Evolutionary conservation across 805 yeast species (phyloP), one percentile per base, ranked within the genome.

Genomic region (Kodamaea laetipori): DNA sequence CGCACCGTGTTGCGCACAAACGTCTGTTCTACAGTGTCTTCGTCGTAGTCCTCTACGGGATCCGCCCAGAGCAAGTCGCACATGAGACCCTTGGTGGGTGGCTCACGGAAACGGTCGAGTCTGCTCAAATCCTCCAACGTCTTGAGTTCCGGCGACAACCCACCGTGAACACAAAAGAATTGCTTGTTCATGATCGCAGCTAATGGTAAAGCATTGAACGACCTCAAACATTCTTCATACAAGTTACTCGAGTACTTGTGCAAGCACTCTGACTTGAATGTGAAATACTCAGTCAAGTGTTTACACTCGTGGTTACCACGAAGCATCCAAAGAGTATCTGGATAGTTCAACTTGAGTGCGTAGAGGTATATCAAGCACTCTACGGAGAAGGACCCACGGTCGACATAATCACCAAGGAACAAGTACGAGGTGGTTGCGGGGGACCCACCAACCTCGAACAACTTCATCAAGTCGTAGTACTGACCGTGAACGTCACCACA

Each of bases 401-500:
- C 99, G 15, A 92, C 97, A 60, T 90, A 92, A 65, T 92, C 98
- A 11, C 98, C 97, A 44, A 90, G 66, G 56, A 92, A 90, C 42
- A 90, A 69, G 61, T 88, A 92, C 13, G 86, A 75, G 1, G 95
- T 84, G n/a, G 59, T 65, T 11, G 67, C 72, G 9, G 97, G 96
- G 57, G 84, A 82, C 2, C 98, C 98, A 30, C 97, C 96, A 12
- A 90, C 92, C 60, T 92, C 97, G 58, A 92, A 87, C 34, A 92
- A 69, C 64, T 90, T 90, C 79, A 90, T 74, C 53, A 92, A 73
- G 63, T 92, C 99, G 62, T 78, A 90, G 62, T 79, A 89, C 63
- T 92, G 98, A 12, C 99, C 99, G 64, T 92, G 98, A n/a, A 90
- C 77, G 65, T 92, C 98, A 44, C 99, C 99, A 68, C 97, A 90